Evolutionary conservation across 768 basidiomycete genomes (phyloP).

Genomic region (Rhodosporidiobolus sp.): DNA sequence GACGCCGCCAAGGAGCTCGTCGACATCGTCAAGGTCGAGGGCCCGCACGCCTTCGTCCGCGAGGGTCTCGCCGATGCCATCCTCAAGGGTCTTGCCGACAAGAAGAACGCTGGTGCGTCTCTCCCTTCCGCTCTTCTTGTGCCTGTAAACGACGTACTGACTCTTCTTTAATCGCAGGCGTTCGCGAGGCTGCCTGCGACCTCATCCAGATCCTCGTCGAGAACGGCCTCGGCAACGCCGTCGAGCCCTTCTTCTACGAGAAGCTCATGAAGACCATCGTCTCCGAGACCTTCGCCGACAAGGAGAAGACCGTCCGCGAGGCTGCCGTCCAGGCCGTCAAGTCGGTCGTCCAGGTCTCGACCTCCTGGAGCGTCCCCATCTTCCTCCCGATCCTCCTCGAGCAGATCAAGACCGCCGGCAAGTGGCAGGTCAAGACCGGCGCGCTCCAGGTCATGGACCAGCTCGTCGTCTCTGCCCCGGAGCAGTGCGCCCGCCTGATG

Average conservation of each 20-base stretch:
- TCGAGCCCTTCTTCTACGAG: constrained; percentile 71
- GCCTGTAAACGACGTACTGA: neutral
- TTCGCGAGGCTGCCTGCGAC: constrained; percentile 76
- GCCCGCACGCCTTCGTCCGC: constrained; percentile 38
- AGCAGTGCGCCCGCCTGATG: constrained; percentile 50
- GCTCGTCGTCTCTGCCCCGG: constrained; percentile 44
- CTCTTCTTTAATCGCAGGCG: constrained; percentile 53
- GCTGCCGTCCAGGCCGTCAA: constrained; percentile 78
- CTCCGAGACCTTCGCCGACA: constrained; percentile 87
- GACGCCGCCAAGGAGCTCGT: constrained; percentile 43
- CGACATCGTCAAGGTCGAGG: constrained; percentile 42
- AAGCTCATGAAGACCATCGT: constrained; percentile 65
- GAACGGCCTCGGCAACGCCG: constrained; percentile 60
- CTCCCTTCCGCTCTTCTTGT: neutral
- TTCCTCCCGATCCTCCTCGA: constrained; percentile 62
- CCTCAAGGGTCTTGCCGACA: constrained; percentile 58
- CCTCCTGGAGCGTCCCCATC: constrained; percentile 72
- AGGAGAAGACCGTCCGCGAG: constrained; percentile 81
- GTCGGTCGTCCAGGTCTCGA: constrained; percentile 74
- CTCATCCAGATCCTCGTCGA: constrained; percentile 67
- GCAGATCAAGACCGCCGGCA: constrained; percentile 63
- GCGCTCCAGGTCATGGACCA: constrained; percentile 70
- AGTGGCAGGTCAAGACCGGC: constrained; percentile 95
- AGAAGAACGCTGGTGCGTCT: constrained; percentile 73
- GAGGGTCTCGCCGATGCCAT: constrained; percentile 44